These are phyloP conservation scores for Cladosporium colombiae DNA, from an alignment of 2,329 filamentous ascomycete species.

Conservation along the genomic window DNA sequence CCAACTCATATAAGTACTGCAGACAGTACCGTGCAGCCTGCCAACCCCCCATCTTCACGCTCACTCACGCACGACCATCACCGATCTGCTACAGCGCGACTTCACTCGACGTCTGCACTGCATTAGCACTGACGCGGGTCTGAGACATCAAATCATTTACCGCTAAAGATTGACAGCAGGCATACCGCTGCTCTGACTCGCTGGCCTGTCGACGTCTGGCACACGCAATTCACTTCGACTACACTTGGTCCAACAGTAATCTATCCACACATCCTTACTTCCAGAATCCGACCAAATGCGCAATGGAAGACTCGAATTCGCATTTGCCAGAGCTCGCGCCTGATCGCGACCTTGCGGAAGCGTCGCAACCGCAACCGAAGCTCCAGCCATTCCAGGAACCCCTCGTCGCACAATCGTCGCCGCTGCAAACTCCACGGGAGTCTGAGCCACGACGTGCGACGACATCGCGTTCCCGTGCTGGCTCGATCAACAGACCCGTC, in stretches of 20 bases:
- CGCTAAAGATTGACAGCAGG: conserved; percentile 17
- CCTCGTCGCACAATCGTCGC: conserved; percentile 15
- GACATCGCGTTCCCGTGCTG: conserved; percentile 21
- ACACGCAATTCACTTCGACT: not conserved
- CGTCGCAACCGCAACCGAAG: conserved; percentile 15
- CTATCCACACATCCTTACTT: conserved; percentile 2
- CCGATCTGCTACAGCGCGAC: conserved; percentile 16
- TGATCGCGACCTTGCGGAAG: conserved; percentile 7
- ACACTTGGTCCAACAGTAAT: not conserved
- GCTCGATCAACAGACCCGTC: conserved; percentile 23
- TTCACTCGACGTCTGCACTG: conserved; percentile 16
- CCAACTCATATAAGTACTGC: not conserved
- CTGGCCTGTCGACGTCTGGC: not conserved
- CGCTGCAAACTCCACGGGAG: conserved; percentile 6
- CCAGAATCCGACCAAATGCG: conserved; percentile 14
- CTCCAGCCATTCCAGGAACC: conserved; percentile 15
- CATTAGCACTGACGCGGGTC: conserved; percentile 19
- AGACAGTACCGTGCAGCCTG: not conserved
- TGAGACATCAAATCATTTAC: conserved; percentile 19
- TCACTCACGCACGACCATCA: not conserved
- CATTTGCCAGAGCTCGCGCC: conserved; percentile 15
- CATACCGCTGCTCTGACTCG: conserved; percentile 17
- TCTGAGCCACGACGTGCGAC: conserved; percentile 13
- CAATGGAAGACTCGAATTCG: conserved; percentile 19
- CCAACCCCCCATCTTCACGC: not conserved